A percentile compares a stretch with the other conserved stretches of the same genome.
Evolutionary conservation across 2,329 filamentous ascomycete genomes (phyloP).

Genomic region (Aureobasidium sp.): DNA sequence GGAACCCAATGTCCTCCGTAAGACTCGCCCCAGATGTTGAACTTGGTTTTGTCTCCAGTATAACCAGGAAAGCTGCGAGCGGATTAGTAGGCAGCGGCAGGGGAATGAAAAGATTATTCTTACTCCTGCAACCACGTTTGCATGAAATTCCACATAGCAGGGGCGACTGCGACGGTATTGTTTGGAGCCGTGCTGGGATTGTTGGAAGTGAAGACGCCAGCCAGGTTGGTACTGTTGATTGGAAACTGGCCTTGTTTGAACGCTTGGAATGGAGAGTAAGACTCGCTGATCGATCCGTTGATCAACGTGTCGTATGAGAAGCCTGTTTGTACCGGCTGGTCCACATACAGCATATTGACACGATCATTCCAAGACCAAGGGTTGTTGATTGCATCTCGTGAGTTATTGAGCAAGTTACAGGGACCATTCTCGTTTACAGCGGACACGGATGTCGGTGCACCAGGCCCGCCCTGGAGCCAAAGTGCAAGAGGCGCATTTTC

Average conservation of each 20-base stretch:
- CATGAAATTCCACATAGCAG: constrained; percentile 50
- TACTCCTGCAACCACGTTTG: constrained; percentile 39
- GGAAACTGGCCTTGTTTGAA: constrained; percentile 17
- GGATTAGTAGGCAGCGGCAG: not conserved
- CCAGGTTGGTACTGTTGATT: constrained; percentile 21
- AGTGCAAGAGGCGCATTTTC: constrained; percentile 46
- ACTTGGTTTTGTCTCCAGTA: not conserved
- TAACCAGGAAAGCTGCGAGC: not conserved
- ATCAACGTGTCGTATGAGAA: constrained; percentile 44
- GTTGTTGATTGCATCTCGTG: constrained; percentile 39
- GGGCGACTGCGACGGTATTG: constrained; percentile 41
- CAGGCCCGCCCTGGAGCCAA: constrained; percentile 60
- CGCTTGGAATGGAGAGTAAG: constrained; percentile 14
- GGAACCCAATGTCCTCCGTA: not conserved
- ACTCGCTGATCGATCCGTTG: constrained; percentile 50
- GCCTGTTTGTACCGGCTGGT: constrained; percentile 35
- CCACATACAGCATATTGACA: constrained; percentile 35
- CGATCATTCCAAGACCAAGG: constrained; percentile 38
- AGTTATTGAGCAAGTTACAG: constrained; percentile 36
- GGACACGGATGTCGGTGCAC: constrained; percentile 55
- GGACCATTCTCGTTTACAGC: constrained; percentile 54
- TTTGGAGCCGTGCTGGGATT: constrained; percentile 17
- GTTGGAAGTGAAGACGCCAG: constrained; percentile 21
- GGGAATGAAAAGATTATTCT: not conserved
- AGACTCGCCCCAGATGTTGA: constrained; percentile 3